Percentiles rank a stretch among this genome's conserved stretches.
Conservation (phyloP, 1,284 basidiomycete species). For the Austroboletus niveus region DNA sequence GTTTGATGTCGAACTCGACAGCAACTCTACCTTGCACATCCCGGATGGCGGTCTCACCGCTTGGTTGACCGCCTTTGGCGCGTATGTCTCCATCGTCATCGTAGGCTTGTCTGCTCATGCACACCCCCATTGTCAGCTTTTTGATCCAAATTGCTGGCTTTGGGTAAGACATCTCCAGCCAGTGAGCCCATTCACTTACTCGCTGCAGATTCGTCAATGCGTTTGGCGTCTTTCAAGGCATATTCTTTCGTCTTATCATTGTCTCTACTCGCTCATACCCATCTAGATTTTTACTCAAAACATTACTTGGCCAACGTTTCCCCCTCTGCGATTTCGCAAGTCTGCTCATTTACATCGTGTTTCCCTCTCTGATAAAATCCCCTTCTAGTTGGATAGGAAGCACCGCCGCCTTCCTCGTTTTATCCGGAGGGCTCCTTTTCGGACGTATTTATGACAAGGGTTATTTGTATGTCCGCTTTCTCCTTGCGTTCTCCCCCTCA, state of each 20-base stretch:
- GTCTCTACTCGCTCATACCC: neutral
- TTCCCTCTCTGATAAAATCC: neutral
- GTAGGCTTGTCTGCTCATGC: conserved; percentile 2
- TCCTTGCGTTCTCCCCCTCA: neutral
- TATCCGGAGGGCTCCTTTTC: conserved; percentile 35
- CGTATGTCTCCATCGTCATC: conserved; percentile 14
- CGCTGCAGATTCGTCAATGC: conserved; percentile 33
- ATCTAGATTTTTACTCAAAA: conserved; percentile 35
- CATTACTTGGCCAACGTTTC: conserved; percentile 34
- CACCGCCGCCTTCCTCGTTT: conserved; percentile 40
- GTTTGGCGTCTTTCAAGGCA: conserved; percentile 45
- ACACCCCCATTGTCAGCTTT: conserved; percentile 14
- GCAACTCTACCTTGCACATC: neutral
- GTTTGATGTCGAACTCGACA: neutral
- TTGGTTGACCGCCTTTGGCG: conserved; percentile 28
- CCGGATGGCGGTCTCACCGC: conserved; percentile 30
- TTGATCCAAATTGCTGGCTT: conserved; percentile 36
- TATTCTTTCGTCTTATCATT: neutral
- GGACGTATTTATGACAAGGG: conserved; percentile 37
- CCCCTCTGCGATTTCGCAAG: conserved; percentile 38
- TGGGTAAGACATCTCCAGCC: conserved; percentile 25
- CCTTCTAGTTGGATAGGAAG: conserved; percentile 49
- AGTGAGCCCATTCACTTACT: neutral
- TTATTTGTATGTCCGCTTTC: conserved; percentile 29
- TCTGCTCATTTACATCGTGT: neutral